Evolutionary conservation across 2,329 filamentous ascomycete species (phyloP), one percentile per base, ranked within the genome.

Genomic region (Trichoderma breve): DNA sequence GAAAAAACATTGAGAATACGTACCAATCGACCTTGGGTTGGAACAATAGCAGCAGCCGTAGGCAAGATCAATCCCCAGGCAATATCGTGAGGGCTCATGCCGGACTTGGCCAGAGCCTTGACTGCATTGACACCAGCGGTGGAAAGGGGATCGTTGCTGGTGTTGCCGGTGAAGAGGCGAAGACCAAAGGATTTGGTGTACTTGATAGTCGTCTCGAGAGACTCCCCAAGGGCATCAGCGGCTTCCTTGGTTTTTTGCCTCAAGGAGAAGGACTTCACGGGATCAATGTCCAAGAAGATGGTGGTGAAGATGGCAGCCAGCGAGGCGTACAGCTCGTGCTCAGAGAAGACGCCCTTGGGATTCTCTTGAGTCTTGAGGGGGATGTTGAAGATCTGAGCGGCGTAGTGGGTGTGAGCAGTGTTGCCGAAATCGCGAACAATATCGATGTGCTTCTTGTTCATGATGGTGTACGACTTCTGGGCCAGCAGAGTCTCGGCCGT

Each of bases 11-110:
- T 11, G 32, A 3, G 15, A 36, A 26, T 5, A 83, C 86, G 81
- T 81, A 90, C 87, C 76, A 92, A 84, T 77, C 92, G 88, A 2
- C 88, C 90, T 78, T 94, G 91, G 76, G 89, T 92, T 1, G 92
- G 90, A 8, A 93, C 89, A 79, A 92, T 87, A 1, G 90, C 88
- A 4, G 86, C 86, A 0, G 90, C 89, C 0, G 90, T 90, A 0
- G 92, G 92, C 63, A 94, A 77, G 51, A 94, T 86, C 77, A 93
- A 90, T 28, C 86, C 87, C 88, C 90, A 93, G 0, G 91, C 89
- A 73, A 94, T 89, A 65, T 94, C 90, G 28, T 89, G 85, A 3
- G 86, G 82, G 67, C 84, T 88, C 72, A 93, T 79, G 0, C 92
- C 91, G 12, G 84, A 83, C 76, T 92, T 91, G 28, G 90, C 81